Conservation (phyloP, 1,139 yeast genomes). For the Lodderomyces orthopsilosis region DNA sequence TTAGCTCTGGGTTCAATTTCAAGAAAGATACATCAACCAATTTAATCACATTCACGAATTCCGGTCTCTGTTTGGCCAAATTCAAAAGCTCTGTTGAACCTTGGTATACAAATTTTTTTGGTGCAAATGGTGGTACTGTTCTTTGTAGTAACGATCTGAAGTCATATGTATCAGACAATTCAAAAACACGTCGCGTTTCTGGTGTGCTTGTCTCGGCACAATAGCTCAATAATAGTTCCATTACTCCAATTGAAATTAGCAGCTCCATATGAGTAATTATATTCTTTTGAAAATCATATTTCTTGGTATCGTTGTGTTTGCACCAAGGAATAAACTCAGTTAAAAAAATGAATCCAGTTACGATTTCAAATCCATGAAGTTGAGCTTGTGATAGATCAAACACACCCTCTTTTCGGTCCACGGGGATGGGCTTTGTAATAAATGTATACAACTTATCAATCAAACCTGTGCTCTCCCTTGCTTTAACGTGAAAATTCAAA, state of each 20-base stretch:
- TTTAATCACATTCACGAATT: slow-evolving; percentile 23
- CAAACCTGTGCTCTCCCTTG: slow-evolving; percentile 15
- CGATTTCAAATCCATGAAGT: slow-evolving; percentile 50
- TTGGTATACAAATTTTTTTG: slow-evolving; percentile 36
- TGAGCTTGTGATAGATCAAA: slow-evolving; percentile 48
- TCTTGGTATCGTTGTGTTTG: slow-evolving; percentile 36
- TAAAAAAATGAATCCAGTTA: slow-evolving; percentile 54
- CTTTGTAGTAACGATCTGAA: slow-evolving; percentile 66
- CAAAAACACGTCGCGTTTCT: slow-evolving; percentile 30
- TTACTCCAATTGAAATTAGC: slow-evolving; percentile 58
- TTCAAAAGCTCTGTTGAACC: slow-evolving; percentile 25
- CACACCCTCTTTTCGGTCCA: neutral
- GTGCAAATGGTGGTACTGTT: slow-evolving; percentile 55
- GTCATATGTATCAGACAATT: slow-evolving; percentile 54
- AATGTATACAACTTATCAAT: slow-evolving; percentile 30
- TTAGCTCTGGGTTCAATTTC: slow-evolving; percentile 23
- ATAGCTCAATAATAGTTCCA: slow-evolving; percentile 72
- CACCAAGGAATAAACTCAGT: slow-evolving; percentile 73
- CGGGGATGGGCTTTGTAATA: slow-evolving; percentile 18
- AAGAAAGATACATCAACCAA: slow-evolving; percentile 22
- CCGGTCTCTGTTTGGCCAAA: slow-evolving; percentile 21
- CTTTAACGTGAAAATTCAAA: slow-evolving; percentile 40
- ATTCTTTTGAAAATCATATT: slow-evolving; percentile 52
- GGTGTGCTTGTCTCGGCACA: slow-evolving; percentile 61
- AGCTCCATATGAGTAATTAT: slow-evolving; percentile 38